Conservation (phyloP, 2,329 filamentous ascomycete species). For the Penicillium sp. region DNA sequence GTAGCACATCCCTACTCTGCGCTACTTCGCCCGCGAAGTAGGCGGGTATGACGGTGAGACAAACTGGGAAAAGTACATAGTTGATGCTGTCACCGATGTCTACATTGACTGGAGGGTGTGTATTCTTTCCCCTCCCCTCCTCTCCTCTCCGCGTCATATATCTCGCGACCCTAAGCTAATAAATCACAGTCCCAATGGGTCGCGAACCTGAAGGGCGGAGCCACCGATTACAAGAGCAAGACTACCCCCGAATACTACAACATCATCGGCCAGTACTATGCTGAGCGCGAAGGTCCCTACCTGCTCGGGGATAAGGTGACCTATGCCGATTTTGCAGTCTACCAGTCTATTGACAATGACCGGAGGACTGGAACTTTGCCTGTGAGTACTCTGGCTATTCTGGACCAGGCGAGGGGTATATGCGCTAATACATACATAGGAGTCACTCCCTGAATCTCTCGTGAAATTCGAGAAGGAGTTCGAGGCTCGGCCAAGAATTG, state of each 20-base stretch:
- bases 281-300: neutral
- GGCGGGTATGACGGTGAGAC: slow-evolving; percentile 3
- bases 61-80: slow-evolving; percentile 1
- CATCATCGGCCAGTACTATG: neutral
- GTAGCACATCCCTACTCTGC: slow-evolving; percentile 8
- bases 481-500: slow-evolving; percentile 4
- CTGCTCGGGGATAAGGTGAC: neutral
- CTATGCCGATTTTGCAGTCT: slow-evolving; percentile 9
- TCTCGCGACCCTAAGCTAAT: neutral
- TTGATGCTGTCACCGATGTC: slow-evolving; percentile 5
- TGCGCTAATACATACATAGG: neutral
- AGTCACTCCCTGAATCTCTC: neutral
- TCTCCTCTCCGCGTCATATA: neutral
- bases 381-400: neutral
- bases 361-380: slow-evolving; percentile 11
- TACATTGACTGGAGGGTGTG: slow-evolving; percentile 8
- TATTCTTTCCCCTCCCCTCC: neutral
- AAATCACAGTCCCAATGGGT: slow-evolving; percentile 1
- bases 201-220: neutral
- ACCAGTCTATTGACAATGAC: slow-evolving; percentile 10
- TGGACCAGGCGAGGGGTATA: neutral
- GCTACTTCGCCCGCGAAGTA: slow-evolving; percentile 3
- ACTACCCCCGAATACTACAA: neutral
- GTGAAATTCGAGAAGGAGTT: slow-evolving; percentile 5
- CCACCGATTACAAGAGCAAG: neutral